Evolutionary conservation across 345 rosid species (phyloP).

Genomic region (Lenwebbia sp.): DNA sequence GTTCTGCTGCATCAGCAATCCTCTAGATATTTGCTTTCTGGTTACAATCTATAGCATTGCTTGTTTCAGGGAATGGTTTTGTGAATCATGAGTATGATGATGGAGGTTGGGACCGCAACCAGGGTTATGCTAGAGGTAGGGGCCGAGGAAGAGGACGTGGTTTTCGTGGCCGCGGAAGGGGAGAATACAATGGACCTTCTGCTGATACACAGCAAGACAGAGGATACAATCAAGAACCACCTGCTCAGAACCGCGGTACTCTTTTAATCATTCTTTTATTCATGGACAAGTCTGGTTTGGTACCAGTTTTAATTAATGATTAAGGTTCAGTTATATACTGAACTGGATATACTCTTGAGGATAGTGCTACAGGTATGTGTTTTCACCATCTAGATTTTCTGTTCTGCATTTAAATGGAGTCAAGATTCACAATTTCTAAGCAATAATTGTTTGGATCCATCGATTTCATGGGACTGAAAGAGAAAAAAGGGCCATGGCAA

Average conservation of each 20-base stretch:
- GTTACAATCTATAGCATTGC: not conserved
- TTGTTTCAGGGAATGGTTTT: conserved; percentile 55
- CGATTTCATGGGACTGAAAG: not conserved
- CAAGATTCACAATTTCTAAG: not conserved
- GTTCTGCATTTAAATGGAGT: not conserved
- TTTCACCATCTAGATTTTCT: not conserved
- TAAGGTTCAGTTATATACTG: not conserved
- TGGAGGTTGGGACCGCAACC: conserved; percentile 64
- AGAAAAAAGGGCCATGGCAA: not conserved
- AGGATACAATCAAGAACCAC: conserved; percentile 52
- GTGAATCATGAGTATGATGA: conserved; percentile 54
- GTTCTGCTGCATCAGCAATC: not conserved
- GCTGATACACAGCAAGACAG: conserved; percentile 54
- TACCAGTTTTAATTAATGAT: not conserved
- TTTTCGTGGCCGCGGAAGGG: conserved; percentile 72
- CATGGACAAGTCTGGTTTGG: not conserved
- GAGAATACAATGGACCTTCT: conserved; percentile 70
- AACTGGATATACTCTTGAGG: not conserved
- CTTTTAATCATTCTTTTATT: not conserved
- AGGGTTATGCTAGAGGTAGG: conserved; percentile 66
- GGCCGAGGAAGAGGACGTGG: conserved; percentile 82
- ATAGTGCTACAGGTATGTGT: not conserved
- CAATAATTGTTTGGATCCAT: not conserved
- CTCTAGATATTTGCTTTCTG: not conserved
- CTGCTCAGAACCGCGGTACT: conserved; percentile 21